These are phyloP conservation scores for Malania oleifera DNA, from an alignment of 164 flowering plant genomes.

Conservation along the genomic window DNA sequence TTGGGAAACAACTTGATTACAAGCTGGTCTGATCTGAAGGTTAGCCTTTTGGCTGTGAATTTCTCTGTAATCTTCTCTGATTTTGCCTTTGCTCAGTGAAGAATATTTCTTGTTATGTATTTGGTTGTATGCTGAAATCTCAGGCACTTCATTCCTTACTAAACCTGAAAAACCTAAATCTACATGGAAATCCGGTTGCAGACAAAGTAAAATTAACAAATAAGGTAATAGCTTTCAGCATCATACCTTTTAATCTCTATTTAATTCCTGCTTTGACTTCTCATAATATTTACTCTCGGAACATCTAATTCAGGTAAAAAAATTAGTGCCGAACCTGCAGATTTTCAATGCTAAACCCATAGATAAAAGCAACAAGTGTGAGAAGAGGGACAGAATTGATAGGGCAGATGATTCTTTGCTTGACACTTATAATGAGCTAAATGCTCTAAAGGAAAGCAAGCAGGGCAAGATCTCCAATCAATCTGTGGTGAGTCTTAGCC, in stretches of 20 bases:
- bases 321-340: conserved; percentile 50
- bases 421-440: conserved; percentile 8
- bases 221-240: conserved; percentile 39
- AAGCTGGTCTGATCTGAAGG: conserved; percentile 73
- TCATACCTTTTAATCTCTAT: not conserved
- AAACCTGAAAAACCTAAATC: conserved; percentile 63
- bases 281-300: not conserved
- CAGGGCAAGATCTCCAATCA: conserved; percentile 15
- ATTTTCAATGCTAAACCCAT: conserved; percentile 60
- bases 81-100: not conserved
- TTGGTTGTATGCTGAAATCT: conserved; percentile 11
- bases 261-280: not conserved
- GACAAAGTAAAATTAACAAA: conserved; percentile 47
- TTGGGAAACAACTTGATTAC: conserved; percentile 71
- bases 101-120: not conserved
- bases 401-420: conserved; percentile 15
- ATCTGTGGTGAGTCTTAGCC: conserved; percentile 6
- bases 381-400: conserved; percentile 18
- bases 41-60: conserved; percentile 11
- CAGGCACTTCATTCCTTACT: conserved; percentile 63
- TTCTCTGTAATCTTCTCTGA: not conserved
- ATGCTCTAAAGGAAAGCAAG: conserved; percentile 12
- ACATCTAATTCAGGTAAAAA: conserved; percentile 48
- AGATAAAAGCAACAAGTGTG: conserved; percentile 31
- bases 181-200: conserved; percentile 77